Evolutionary conservation across 2,329 filamentous ascomycete species (phyloP), one percentile per base, ranked within the genome.

Genomic region (Pseudopithomyces maydicus): DNA sequence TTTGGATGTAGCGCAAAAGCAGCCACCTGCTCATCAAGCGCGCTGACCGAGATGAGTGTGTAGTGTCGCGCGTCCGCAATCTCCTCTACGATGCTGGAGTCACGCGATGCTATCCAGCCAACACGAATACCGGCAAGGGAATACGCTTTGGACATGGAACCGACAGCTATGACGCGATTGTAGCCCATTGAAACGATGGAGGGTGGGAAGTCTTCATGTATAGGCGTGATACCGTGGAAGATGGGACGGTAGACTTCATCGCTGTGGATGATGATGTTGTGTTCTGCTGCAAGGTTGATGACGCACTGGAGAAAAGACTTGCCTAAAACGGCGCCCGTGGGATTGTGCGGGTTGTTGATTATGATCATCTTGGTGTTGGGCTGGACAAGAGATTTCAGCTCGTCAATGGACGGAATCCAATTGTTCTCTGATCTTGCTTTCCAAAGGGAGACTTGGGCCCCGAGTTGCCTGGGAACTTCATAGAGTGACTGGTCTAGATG

Each of bases 171-270:
- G 20, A 85, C 84, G 54, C 87, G 88, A 2, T 84, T 77, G 74
- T 96, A 95, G 42, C 87, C 88, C 42, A 95, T 79, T 0, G 89
- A 86, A 0, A 92, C 80, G 11, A 88, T 81, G 0, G 90, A 92
- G 0, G 90, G 88, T 2, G 85, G 90, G 54, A 84, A 84, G 19
- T 82, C 81, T 3, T 76, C 64, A 55, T 84, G 80, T 32, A 81
- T 73, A 0, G 84, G 82, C 32, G 75, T 81, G 70, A 84, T 85
- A 52, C 84, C 84, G 74, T 96, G 91, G 79, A 92, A 96, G 2
- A 96, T 80, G 0, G 92, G 92, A 1, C 90, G 84, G 74, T 94
- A 96, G 22, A 95, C 91, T 77, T 96, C 91, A 68, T 96, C 91
- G 7, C 84, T 85, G 56, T 94, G 80, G 52, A 96, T 78, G 47